Evolutionary conservation across 2,329 filamentous ascomycete species (phyloP).

Genomic region (Cryphonectria naterciae): DNA sequence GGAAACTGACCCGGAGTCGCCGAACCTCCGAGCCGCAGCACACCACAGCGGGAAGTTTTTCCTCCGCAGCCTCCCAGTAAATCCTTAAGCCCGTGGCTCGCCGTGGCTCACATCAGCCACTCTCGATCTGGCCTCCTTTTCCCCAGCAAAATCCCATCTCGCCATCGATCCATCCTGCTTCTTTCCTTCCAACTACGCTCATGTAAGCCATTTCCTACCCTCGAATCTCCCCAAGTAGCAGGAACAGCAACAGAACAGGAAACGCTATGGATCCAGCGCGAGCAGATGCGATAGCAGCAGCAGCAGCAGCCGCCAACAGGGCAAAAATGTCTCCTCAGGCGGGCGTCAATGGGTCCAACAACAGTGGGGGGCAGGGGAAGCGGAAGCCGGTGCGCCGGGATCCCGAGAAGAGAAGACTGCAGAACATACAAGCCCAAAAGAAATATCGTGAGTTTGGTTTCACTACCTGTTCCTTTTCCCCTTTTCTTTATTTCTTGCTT

Average conservation of each 20-base stretch:
- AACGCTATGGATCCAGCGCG: background rate
- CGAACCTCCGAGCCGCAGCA: background rate
- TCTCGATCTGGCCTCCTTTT: slow-evolving; percentile 12
- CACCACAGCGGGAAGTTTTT: background rate
- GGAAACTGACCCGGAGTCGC: background rate
- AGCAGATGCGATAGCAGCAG: background rate
- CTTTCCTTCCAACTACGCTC: background rate
- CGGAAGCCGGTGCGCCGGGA: slow-evolving; percentile 30
- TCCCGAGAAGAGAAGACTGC: slow-evolving; percentile 34
- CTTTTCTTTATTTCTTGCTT: background rate
- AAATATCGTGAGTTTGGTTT: slow-evolving; percentile 32
- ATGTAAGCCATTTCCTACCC: background rate
- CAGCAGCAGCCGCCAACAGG: background rate
- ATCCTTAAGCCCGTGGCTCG: background rate
- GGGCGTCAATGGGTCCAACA: background rate
- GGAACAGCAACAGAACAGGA: background rate
- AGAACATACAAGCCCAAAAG: slow-evolving; percentile 34
- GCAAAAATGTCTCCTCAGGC: background rate
- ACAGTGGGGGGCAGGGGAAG: slow-evolving; percentile 12
- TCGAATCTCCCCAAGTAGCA: background rate
- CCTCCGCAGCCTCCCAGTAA: background rate
- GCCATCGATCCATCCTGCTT: background rate
- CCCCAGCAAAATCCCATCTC: background rate
- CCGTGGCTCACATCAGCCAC: slow-evolving; percentile 28
- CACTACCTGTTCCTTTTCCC: no score